Percentiles rank a stretch among this genome's conserved stretches.
Evolutionary conservation across 1,284 basidiomycete genomes (phyloP).

Genomic region (Marasmius oreades): DNA sequence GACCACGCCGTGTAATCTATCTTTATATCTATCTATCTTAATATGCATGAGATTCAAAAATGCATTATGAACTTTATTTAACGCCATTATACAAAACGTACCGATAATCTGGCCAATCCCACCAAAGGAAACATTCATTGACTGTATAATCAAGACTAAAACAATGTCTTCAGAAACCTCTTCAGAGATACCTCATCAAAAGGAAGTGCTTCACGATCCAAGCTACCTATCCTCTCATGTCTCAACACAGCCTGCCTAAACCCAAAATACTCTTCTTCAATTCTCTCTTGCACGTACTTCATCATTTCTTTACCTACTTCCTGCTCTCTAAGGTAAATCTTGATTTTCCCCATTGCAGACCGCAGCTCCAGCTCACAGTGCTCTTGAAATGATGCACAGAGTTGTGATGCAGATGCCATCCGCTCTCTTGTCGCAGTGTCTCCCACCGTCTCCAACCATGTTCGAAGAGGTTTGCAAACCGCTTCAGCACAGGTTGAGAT

Average conservation of each 20-base stretch:
- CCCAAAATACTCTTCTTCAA: conserved; percentile 68
- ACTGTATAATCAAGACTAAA: too few species aligned
- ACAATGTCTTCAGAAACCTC: background rate
- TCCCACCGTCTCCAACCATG: conserved; percentile 51
- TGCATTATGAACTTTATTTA: too few species aligned
- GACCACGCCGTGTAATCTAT: too few species aligned
- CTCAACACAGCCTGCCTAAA: conserved; percentile 54
- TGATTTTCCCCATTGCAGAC: conserved; percentile 49
- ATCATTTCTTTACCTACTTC: conserved; percentile 76
- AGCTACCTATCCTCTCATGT: conserved; percentile 30
- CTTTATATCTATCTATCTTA: too few species aligned
- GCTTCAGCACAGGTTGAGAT: conserved; percentile 61
- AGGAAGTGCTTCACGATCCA: background rate
- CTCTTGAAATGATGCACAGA: conserved; percentile 25
- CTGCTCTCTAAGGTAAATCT: conserved; percentile 76
- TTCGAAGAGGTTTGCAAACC: conserved; percentile 50
- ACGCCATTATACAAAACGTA: too few species aligned
- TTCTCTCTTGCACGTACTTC: conserved; percentile 71
- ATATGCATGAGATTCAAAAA: too few species aligned
- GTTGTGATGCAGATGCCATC: conserved; percentile 16
- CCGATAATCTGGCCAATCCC: too few species aligned
- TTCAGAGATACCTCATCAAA: background rate
- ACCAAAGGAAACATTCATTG: too few species aligned
- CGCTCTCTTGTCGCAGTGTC: conserved; percentile 5
- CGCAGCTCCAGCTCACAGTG: conserved; percentile 50